Evolutionary conservation across 768 basidiomycete genomes (phyloP), one percentile per base, ranked within the genome.

Genomic region (Lenzites betulinus): DNA sequence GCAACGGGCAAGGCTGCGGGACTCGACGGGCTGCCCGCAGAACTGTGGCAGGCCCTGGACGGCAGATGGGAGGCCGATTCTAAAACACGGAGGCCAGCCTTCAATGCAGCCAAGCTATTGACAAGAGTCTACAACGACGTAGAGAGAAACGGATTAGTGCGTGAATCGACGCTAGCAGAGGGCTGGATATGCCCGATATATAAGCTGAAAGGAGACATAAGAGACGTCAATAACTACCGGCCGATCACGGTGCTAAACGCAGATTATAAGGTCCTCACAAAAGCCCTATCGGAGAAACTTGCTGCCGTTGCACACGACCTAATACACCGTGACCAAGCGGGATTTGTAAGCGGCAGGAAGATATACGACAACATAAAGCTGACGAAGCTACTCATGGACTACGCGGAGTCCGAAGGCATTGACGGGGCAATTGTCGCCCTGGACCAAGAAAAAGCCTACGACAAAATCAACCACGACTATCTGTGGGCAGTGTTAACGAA

Each of bases 181-280:
- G 78, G 78, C 0, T 69, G 67, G 66, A 69, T 74, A 60, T 69
- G 76, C 69, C 77, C 74, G 0, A 28, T 81, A 0, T 81, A 75
- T 56, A 81, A 81, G 36, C n/a, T n/a, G n/a, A n/a, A n/a, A n/a
- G n/a, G n/a, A n/a, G n/a, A n/a, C n/a, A n/a, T n/a, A n/a, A n/a
- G n/a, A n/a, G 42, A 60, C 1, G 59, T 66, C 7, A 52, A 20
- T 1, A 64, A 64, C 39, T 66, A 66, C 53, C 33, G 65, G 5
- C 67, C 67, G 1, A 69, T 69, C 11, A 69, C 67, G 3, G 46
- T 69, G 0, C 60, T 76, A 0, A 76, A 77, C 49, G 64, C 70
- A 5, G 41, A 42, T 20, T 42, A 42, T 18, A 42, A 42, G 16
- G n/a, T 74, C 0, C 48, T 75, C 30, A 77, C 71, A 0, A 73